Percentiles rank a stretch among this genome's conserved stretches.
phyloP scores from a whole-genome alignment of 1,139 yeast genomes.

The Zygosaccharomyces pseudobailii region DNA sequence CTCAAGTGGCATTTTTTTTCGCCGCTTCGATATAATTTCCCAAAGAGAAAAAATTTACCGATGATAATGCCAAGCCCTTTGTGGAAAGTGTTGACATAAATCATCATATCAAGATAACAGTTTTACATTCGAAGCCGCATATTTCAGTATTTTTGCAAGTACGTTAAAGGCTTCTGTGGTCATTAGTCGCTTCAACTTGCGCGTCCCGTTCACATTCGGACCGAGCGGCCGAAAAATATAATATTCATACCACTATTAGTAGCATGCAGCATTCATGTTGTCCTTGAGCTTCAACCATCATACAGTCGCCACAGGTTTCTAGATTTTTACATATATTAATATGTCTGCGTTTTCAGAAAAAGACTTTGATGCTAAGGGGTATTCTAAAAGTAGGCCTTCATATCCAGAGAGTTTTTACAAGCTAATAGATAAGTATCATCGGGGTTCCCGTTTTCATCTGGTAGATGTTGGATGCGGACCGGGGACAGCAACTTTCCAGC shows the following conservation, averaged over 20 bases:
- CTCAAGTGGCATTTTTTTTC: neutral
- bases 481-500: constrained; percentile 63
- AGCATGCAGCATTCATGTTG: neutral
- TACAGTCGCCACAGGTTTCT: neutral
- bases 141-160: no score
- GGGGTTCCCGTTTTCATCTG: constrained; percentile 34
- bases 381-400: constrained; percentile 59
- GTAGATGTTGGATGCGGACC: constrained; percentile 83
- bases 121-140: neutral
- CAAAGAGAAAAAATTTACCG: no score
- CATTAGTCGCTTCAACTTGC: no score
- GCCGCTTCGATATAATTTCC: neutral
- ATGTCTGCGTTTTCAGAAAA: constrained; percentile 66
- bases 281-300: neutral
- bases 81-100: neutral
- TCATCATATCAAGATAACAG: neutral
- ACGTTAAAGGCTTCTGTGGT: no score
- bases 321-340: neutral
- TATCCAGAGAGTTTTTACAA: constrained; percentile 55
- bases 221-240: neutral
- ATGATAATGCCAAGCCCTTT: no score
- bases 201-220: neutral
- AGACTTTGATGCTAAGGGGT: constrained; percentile 53
- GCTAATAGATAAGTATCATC: constrained; percentile 39
- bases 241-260: no score